A percentile compares a stretch with the other conserved stretches of the same genome.
phyloP scores from a whole-genome alignment of 2,329 filamentous ascomycete genomes.

The Botrytis fabae region DNA sequence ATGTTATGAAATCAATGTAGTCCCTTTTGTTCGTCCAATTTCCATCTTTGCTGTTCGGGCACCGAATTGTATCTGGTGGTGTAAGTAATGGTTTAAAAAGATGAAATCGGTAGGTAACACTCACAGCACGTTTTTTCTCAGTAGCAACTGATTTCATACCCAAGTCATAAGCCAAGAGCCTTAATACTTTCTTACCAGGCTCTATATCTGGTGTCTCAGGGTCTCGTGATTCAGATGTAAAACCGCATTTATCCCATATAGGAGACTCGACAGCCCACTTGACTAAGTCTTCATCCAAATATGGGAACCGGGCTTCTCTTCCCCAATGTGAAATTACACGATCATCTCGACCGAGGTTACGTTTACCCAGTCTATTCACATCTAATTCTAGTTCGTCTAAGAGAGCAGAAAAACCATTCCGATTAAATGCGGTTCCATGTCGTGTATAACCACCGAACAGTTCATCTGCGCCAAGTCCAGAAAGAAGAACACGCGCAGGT shows the following conservation, averaged over 20 bases:
- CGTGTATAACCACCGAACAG: conserved; percentile 91
- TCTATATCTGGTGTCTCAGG: conserved; percentile 54
- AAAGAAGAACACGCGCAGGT: conserved; percentile 79
- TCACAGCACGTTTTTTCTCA: conserved; percentile 91
- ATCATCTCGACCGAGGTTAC: conserved; percentile 95
- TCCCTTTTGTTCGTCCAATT: conserved; percentile 66
- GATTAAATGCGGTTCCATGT: conserved; percentile 73
- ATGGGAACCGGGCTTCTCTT: conserved; percentile 86
- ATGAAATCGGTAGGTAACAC: conserved; percentile 39
- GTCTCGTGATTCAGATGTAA: conserved; percentile 48
- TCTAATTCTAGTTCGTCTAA: conserved; percentile 83
- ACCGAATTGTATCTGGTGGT: conserved; percentile 72
- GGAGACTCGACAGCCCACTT: conserved; percentile 72
- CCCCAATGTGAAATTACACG: conserved; percentile 87
- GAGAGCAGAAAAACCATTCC: conserved; percentile 68
- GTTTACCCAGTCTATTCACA: conserved; percentile 79
- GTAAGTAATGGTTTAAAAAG: conserved; percentile 16
- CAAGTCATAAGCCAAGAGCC: conserved; percentile 72
- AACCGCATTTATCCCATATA: conserved; percentile 86
- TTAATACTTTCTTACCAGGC: conserved; percentile 76
- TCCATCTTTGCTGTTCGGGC: conserved; percentile 83
- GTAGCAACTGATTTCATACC: conserved; percentile 69
- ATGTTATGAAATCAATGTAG: conserved; percentile 55
- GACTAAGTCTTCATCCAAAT: conserved; percentile 84
- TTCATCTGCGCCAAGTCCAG: conserved; percentile 92